Evolutionary conservation across 371 early-diverging fungal species (phyloP).

Genomic region (Mortierella polycephala): DNA sequence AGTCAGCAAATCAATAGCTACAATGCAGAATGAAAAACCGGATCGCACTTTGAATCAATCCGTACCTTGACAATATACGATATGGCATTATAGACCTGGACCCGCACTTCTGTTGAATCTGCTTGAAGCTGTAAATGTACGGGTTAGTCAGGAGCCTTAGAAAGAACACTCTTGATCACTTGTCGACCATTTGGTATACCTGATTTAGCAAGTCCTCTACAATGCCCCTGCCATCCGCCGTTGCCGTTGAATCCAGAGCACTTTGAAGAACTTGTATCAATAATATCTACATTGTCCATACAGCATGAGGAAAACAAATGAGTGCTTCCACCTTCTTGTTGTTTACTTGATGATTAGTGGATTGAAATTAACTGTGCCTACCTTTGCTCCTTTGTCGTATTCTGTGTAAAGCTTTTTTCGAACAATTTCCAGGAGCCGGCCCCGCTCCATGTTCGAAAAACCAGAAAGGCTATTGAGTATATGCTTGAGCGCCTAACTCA

Average conservation of each 20-base stretch:
- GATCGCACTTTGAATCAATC: no score
- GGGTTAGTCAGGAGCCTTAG: background rate
- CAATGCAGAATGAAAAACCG: background rate
- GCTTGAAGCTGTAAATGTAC: constrained; percentile 42
- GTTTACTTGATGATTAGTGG: no score
- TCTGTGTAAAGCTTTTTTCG: constrained; percentile 34
- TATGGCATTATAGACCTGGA: constrained; percentile 59
- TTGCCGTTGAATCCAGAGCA: constrained; percentile 19
- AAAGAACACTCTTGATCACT: background rate
- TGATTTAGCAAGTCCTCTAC: constrained; percentile 47
- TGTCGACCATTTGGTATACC: constrained; percentile 14
- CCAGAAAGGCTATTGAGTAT: constrained; percentile 36
- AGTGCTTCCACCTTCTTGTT: background rate
- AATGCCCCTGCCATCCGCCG: constrained; percentile 21
- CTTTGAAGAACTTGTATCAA: constrained; percentile 41
- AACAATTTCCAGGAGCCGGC: constrained; percentile 14
- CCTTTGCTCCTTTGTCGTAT: constrained; percentile 44
- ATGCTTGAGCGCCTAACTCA: constrained; percentile 29
- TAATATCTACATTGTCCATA: constrained; percentile 17
- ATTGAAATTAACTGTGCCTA: background rate
- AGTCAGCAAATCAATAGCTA: background rate
- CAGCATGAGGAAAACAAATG: background rate
- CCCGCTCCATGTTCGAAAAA: constrained; percentile 7
- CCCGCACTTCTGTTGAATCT: constrained; percentile 61
- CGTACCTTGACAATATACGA: constrained; percentile 58